phyloP scores from a whole-genome alignment of 805 yeast genomes.

The Ogataea zsoltii region DNA sequence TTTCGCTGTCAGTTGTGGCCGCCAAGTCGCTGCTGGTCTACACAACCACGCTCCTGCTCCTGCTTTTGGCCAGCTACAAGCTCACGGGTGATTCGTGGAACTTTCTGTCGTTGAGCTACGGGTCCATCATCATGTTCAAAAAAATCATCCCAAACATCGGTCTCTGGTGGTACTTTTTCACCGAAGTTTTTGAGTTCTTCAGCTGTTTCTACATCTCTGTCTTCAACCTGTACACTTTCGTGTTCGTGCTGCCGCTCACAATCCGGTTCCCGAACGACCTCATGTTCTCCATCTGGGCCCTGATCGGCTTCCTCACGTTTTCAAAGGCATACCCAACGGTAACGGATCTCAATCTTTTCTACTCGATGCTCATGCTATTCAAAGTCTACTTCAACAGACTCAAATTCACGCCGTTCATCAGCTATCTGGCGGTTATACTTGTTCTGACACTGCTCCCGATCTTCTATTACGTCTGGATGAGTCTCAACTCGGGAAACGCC shows the following conservation, averaged over 20 bases:
- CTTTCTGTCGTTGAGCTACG: constrained; percentile 57
- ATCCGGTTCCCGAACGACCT: constrained; percentile 52
- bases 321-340: constrained; percentile 85
- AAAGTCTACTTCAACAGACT: constrained; percentile 28
- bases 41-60: constrained; percentile 24
- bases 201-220: constrained; percentile 78
- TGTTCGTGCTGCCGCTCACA: constrained; percentile 73
- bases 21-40: constrained; percentile 34
- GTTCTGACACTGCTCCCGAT: constrained; percentile 72
- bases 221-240: constrained; percentile 71
- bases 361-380: constrained; percentile 33
- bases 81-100: constrained; percentile 40
- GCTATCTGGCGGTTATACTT: constrained; percentile 28
- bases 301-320: constrained; percentile 46
- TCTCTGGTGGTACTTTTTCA: constrained; percentile 97
- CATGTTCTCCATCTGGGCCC: constrained; percentile 42
- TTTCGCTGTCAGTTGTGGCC: constrained; percentile 1
- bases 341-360: constrained; percentile 61
- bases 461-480: constrained; percentile 93
- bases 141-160: constrained; percentile 90
- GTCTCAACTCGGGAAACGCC: constrained; percentile 90
- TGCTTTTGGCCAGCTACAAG: constrained; percentile 41
- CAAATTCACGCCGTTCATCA: constrained; percentile 31
- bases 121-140: constrained; percentile 55
- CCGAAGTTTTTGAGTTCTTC: constrained; percentile 92